Evolutionary conservation across 306 rosid genomes (phyloP).

Genomic region (Vachellia pachyceras): DNA sequence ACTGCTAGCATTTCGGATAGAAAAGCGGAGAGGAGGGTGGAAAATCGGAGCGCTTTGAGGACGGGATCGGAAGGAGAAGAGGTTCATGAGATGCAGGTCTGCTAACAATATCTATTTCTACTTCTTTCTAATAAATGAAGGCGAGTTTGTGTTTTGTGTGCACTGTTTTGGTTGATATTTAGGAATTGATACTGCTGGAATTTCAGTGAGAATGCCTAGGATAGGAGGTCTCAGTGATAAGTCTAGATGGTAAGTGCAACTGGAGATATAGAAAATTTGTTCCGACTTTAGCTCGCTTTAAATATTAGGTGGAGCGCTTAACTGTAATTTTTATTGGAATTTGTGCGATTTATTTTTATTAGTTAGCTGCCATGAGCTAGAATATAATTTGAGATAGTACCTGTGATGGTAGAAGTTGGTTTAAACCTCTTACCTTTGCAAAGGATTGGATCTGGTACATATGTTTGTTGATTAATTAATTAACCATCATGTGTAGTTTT

Average conservation of each 20-base stretch:
- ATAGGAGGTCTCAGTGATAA: not conserved
- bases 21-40: slow-evolving; percentile 11
- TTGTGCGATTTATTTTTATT: not conserved
- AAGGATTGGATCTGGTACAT: not conserved
- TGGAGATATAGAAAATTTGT: slow-evolving; percentile 8
- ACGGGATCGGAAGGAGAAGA: slow-evolving; percentile 81
- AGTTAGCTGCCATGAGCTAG: not conserved
- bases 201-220: not conserved
- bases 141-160: slow-evolving; percentile 49
- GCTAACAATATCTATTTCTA: slow-evolving; percentile 48
- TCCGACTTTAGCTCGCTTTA: not conserved
- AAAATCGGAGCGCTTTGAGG: slow-evolving; percentile 50
- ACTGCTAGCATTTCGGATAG: slow-evolving; percentile 28
- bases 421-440: not conserved
- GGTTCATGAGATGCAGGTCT: slow-evolving; percentile 89
- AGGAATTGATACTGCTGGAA: not conserved
- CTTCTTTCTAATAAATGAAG: slow-evolving; percentile 49
- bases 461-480: not conserved
- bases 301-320: not conserved
- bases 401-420: not conserved
- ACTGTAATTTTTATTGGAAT: not conserved
- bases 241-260: not conserved
- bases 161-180: not conserved
- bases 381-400: not conserved
- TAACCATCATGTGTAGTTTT: not conserved